Conservation (phyloP, 495 filamentous ascomycete species). For the Penicillium atrosanguineum region DNA sequence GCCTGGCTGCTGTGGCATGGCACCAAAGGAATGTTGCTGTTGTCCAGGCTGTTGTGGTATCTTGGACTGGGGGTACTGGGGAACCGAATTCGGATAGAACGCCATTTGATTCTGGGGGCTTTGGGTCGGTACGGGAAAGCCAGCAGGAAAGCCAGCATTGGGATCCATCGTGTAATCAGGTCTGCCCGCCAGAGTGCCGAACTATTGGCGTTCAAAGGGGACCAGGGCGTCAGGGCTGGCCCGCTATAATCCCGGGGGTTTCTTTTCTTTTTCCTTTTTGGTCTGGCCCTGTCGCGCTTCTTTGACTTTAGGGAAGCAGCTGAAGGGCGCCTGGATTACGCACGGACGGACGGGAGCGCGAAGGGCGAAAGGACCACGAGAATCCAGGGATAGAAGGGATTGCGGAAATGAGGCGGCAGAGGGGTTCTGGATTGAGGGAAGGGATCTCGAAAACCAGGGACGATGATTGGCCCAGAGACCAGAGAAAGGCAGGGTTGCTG, state of each 20-base stretch:
- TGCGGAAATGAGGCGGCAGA: slow-evolving; percentile 2
- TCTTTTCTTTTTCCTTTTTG: not conserved
- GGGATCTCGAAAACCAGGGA: slow-evolving; percentile 9
- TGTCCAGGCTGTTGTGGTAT: slow-evolving; percentile 27
- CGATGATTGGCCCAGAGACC: slow-evolving; percentile 24
- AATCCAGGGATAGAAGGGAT: slow-evolving; percentile 28
- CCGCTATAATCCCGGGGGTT: slow-evolving; percentile 12
- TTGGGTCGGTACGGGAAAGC: slow-evolving; percentile 40
- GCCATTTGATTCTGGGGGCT: slow-evolving; percentile 39
- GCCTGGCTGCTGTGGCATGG: slow-evolving; percentile 40
- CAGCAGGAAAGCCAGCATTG: slow-evolving; percentile 42
- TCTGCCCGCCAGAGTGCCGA: slow-evolving; percentile 10
- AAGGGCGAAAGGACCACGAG: slow-evolving; percentile 6
- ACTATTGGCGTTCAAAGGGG: slow-evolving; percentile 11
- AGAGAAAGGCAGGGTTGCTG: slow-evolving; percentile 15
- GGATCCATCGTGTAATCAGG: slow-evolving; percentile 40
- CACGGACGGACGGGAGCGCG: slow-evolving; percentile 19
- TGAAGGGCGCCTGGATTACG: slow-evolving; percentile 14
- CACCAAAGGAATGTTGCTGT: slow-evolving; percentile 40
- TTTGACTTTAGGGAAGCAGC: slow-evolving; percentile 9
- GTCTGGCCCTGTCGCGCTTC: slow-evolving; percentile 1
- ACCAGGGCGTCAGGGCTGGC: slow-evolving; percentile 9
- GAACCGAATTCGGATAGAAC: slow-evolving; percentile 41
- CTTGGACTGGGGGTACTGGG: slow-evolving; percentile 41
- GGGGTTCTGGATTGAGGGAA: slow-evolving; percentile 2